Percentiles rank a stretch among this genome's conserved stretches.
These are phyloP conservation scores for Penicillium concentricum DNA, from an alignment of 2,329 filamentous ascomycete genomes.

Conservation along the genomic window DNA sequence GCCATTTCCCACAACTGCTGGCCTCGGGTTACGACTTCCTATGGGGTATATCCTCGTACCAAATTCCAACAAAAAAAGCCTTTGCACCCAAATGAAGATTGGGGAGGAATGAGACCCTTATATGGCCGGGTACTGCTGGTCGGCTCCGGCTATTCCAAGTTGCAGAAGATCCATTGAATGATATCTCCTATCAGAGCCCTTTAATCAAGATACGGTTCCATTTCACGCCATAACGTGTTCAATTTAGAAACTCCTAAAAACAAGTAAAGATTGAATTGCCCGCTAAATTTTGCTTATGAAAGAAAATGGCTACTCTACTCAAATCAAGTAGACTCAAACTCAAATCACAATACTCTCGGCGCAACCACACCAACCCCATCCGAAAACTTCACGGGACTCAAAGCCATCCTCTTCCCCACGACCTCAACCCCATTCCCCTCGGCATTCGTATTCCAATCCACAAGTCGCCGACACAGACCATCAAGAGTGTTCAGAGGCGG, in stretches of 20 bases:
- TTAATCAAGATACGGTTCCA: neutral
- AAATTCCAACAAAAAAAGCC: neutral
- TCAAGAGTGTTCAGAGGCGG: slow-evolving; percentile 33
- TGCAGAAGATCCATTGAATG: neutral
- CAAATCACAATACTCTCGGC: slow-evolving; percentile 16
- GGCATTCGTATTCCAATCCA: slow-evolving; percentile 35
- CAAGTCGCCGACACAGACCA: slow-evolving; percentile 34
- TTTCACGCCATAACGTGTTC: neutral
- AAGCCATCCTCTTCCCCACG: slow-evolving; percentile 3
- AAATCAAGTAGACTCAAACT: neutral
- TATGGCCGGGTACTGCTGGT: neutral
- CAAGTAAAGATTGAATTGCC: neutral
- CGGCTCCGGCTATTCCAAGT: neutral
- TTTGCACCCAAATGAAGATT: neutral
- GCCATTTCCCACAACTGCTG: neutral
- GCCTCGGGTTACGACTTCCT: neutral
- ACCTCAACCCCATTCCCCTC: slow-evolving; percentile 11
- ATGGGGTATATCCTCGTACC: neutral
- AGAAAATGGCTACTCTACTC: neutral
- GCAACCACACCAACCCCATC: slow-evolving; percentile 19
- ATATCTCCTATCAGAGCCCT: neutral
- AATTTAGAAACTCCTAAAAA: neutral
- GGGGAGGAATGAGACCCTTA: neutral
- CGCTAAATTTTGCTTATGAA: neutral
- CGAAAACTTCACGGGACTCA: slow-evolving; percentile 14